Evolutionary conservation across 164 flowering plant genomes (phyloP), one percentile per base, ranked within the genome.

Genomic region (Aristolochia contorta): DNA sequence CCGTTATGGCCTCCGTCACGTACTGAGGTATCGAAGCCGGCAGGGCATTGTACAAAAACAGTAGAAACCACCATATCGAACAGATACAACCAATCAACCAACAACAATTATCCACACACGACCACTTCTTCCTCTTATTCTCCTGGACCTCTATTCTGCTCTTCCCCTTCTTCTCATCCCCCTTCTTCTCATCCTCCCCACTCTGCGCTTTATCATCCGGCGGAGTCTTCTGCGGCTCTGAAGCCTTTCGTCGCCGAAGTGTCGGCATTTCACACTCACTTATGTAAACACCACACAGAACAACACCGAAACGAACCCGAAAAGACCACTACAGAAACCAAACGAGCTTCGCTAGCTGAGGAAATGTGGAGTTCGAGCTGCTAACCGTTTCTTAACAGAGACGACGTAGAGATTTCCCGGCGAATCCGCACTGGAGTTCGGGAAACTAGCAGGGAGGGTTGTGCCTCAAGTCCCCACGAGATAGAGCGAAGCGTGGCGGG

Each of bases 1-100:
- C 96, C 0, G 94, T 84, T 16, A 92, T 87, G 43, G 91, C 97
- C 79, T 92, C 94, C 6, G 96, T 87, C 16, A 92, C 96, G 47
- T 79, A 89, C 74, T 87, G 97, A 6, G 97, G 97, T 20, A 92
- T 71, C 22, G 96, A 85, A 5, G 94, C 83, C 12, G 98, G 97
- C 90, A 92, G 78, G 25, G 86, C 81, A 49, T 86, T 81, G 78
- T 78, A 92, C 2, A 83, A 71, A 66, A 80, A 84, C 41, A 74
- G 65, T 45, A 85, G 60, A 6, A 78, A 62, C 83, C 87, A 85
- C 87, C 87, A 85, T 1, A 62, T 65, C 6, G 79, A 79, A 59
- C 85, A 85, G n/a, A 81, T 57, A 56, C 67, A 71, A 3, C 87
- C 87, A 5, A 85, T 58, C 15, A 79, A 71, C 87, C 87, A 81